phyloP scores from a whole-genome alignment of 371 early-diverging fungal species.

The Dichotomocladium elegans region DNA sequence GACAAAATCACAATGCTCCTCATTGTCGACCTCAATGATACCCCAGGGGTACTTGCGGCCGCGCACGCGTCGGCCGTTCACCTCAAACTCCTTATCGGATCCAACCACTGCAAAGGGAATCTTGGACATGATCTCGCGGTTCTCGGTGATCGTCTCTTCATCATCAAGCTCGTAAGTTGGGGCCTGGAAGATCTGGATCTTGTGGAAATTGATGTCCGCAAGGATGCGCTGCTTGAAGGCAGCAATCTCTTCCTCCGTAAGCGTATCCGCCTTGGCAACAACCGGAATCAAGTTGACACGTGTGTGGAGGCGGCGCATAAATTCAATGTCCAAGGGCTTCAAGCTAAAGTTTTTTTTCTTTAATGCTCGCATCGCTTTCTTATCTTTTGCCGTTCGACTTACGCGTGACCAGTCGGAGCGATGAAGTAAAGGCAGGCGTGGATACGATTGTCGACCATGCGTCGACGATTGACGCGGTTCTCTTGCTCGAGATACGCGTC shows the following conservation, averaged over 20 bases:
- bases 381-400: slow-evolving; percentile 22
- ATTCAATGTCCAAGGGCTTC: slow-evolving; percentile 93
- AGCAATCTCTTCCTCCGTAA: slow-evolving; percentile 93
- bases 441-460: slow-evolving; percentile 89
- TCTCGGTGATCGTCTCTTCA: slow-evolving; percentile 90
- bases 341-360: slow-evolving; percentile 43
- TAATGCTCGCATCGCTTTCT: background rate
- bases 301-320: slow-evolving; percentile 91
- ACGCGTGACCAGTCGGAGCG: slow-evolving; percentile 91
- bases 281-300: slow-evolving; percentile 98
- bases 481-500: slow-evolving; percentile 95
- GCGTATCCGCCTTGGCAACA: slow-evolving; percentile 97
- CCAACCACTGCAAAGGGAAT: slow-evolving; percentile 98
- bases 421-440: slow-evolving; percentile 98
- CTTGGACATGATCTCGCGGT: slow-evolving; percentile 90
- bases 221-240: slow-evolving; percentile 91
- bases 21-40: slow-evolving; percentile 90
- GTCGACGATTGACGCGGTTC: slow-evolving; percentile 83
- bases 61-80: slow-evolving; percentile 81
- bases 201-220: slow-evolving; percentile 89
- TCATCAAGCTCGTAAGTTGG: slow-evolving; percentile 91
- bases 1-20: slow-evolving; percentile 91
- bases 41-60: slow-evolving; percentile 97
- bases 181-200: slow-evolving; percentile 93
- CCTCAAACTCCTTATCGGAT: slow-evolving; percentile 84